These are phyloP conservation scores for Skeletonema tropicum DNA, from an alignment of 108 stramenopile species.

Conservation along the genomic window DNA sequence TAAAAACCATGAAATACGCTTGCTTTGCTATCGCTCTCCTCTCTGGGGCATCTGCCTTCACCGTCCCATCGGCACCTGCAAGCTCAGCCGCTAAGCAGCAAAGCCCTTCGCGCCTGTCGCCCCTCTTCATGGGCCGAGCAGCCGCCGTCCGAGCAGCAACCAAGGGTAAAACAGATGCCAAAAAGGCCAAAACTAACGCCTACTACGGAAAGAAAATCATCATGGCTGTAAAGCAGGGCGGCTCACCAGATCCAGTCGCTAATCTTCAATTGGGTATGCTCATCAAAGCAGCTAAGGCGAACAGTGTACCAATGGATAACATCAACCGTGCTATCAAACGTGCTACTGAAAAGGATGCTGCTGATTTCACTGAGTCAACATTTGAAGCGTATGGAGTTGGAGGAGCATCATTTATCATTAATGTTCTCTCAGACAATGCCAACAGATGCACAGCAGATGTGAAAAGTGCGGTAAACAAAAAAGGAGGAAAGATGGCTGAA, in stretches of 20 bases:
- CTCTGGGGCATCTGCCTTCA: slow-evolving; percentile 60
- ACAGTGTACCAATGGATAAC: slow-evolving; percentile 87
- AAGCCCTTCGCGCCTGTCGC: slow-evolving; percentile 12
- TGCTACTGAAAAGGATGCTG: slow-evolving; percentile 77
- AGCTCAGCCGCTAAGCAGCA: background rate
- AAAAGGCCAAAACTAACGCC: slow-evolving; percentile 87
- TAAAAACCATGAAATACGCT: slow-evolving; percentile 19
- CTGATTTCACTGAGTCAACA: slow-evolving; percentile 79
- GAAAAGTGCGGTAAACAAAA: slow-evolving; percentile 69
- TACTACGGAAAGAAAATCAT: slow-evolving; percentile 89
- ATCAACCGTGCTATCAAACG: slow-evolving; percentile 89
- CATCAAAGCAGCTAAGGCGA: slow-evolving; percentile 84
- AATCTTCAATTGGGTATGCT: slow-evolving; percentile 76
- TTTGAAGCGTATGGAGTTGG: slow-evolving; percentile 85
- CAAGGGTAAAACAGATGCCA: slow-evolving; percentile 86
- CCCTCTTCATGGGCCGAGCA: slow-evolving; percentile 88
- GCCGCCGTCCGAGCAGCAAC: slow-evolving; percentile 89
- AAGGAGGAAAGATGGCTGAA: slow-evolving; percentile 86
- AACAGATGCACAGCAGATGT: slow-evolving; percentile 89
- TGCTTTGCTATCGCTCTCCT: slow-evolving; percentile 42
- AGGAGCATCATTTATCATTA: slow-evolving; percentile 75
- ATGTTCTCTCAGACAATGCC: slow-evolving; percentile 84
- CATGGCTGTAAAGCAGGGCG: slow-evolving; percentile 90
- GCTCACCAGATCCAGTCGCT: slow-evolving; percentile 75
- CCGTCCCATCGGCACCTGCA: slow-evolving; percentile 34